Percentiles rank a stretch among this genome's conserved stretches.
Evolutionary conservation across 1,284 basidiomycete genomes (phyloP).

Genomic region (Ceratobasidium sp.): DNA sequence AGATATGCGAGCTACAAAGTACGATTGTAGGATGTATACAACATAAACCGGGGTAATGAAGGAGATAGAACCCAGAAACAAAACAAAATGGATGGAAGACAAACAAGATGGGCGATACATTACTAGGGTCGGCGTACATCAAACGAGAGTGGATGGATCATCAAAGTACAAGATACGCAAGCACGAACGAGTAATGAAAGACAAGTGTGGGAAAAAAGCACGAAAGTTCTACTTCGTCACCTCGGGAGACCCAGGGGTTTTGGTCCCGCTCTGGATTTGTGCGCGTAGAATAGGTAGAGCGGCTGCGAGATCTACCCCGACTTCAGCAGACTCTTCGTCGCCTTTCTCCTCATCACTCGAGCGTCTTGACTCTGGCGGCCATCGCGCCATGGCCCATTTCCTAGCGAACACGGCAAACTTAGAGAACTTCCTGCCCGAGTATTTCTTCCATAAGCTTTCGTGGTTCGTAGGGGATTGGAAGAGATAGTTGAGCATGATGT

Average conservation of each 20-base stretch:
- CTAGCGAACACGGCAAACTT: conserved; percentile 67
- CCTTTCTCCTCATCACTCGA: neutral
- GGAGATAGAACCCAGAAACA: too few relatives aligned
- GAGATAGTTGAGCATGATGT: conserved; percentile 94
- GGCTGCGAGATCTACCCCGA: conserved; percentile 28
- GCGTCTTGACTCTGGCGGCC: conserved; percentile 28
- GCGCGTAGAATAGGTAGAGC: conserved; percentile 25
- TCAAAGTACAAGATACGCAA: too few relatives aligned
- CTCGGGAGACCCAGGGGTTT: neutral
- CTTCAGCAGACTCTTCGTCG: conserved; percentile 14
- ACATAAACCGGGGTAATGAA: conserved; percentile 13
- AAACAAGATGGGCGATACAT: too few relatives aligned
- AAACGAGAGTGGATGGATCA: too few relatives aligned
- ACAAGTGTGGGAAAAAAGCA: neutral
- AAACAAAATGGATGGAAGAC: too few relatives aligned
- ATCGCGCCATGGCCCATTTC: conserved; percentile 45
- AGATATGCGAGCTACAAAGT: neutral
- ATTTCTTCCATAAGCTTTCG: conserved; percentile 86
- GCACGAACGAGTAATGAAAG: too few relatives aligned
- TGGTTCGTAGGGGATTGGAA: conserved; percentile 76
- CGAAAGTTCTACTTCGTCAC: too few relatives aligned
- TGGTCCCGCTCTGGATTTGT: conserved; percentile 5
- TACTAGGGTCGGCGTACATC: too few relatives aligned
- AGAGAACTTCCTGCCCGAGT: conserved; percentile 86
- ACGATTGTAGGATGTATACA: conserved; percentile 13